Percentiles rank a stretch among this genome's conserved stretches.
These are phyloP conservation scores for Sphagnum fallax DNA, from an alignment of 228 moss, liverwort and hornwort genomes.

Conservation along the genomic window DNA sequence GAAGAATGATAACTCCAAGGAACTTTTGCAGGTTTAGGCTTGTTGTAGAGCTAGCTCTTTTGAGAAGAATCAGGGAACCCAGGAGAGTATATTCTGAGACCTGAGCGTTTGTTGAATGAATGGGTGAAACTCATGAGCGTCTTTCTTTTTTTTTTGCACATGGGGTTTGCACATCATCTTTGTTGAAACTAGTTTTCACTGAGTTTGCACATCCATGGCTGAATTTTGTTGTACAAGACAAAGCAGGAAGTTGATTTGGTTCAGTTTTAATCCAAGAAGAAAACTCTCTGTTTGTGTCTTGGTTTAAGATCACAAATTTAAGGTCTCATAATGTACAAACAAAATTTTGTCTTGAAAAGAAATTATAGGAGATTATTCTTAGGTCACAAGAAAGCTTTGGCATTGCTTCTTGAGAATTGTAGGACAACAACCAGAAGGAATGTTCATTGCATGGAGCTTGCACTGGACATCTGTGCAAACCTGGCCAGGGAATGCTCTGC, in stretches of 20 bases:
- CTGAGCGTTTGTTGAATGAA: neutral
- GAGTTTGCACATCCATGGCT: neutral
- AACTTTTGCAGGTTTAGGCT: neutral
- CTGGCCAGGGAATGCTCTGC: too few species aligned
- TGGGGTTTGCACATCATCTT: neutral
- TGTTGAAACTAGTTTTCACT: neutral
- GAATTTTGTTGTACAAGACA: neutral
- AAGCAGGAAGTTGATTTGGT: neutral
- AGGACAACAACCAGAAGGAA: too few species aligned
- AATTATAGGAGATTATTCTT: too few species aligned
- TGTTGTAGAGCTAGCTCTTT: neutral
- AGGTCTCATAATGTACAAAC: too few species aligned
- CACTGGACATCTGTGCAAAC: too few species aligned
- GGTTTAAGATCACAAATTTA: too few species aligned
- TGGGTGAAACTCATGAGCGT: neutral
- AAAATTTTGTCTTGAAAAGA: too few species aligned
- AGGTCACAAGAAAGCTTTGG: too few species aligned
- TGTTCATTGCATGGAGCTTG: too few species aligned
- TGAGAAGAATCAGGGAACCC: neutral
- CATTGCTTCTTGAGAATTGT: too few species aligned
- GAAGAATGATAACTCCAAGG: neutral
- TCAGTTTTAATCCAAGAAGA: neutral
- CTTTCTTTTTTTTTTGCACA: neutral
- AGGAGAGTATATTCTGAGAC: neutral
- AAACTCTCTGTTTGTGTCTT: neutral